phyloP scores from a whole-genome alignment of 2,329 filamentous ascomycete species.

The Chaetoscypha palmicola region DNA sequence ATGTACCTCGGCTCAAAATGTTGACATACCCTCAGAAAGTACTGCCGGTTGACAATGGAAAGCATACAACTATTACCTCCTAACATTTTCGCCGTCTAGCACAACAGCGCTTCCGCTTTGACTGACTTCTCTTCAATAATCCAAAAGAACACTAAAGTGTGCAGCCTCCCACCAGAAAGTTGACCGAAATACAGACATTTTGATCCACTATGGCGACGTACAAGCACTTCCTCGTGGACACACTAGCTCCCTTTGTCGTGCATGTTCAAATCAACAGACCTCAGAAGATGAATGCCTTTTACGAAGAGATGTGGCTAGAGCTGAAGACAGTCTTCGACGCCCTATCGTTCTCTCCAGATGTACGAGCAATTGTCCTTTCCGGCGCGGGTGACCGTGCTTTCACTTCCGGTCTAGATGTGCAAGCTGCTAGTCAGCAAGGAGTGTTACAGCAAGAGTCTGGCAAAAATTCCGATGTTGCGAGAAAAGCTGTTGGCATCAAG shows the following conservation, averaged over 20 bases:
- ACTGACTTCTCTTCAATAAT: too few relatives aligned
- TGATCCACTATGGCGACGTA: slow-evolving; percentile 19
- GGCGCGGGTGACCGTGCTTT: slow-evolving; percentile 80
- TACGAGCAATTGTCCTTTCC: slow-evolving; percentile 72
- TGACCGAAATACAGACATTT: too few relatives aligned
- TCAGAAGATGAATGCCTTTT: slow-evolving; percentile 81
- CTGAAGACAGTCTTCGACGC: slow-evolving; percentile 63
- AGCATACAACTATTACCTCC: too few relatives aligned
- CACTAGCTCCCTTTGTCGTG: slow-evolving; percentile 66
- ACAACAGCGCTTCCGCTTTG: too few relatives aligned
- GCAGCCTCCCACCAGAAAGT: too few relatives aligned
- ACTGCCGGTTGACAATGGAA: too few relatives aligned
- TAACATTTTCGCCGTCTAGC: too few relatives aligned
- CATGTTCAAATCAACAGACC: slow-evolving; percentile 89
- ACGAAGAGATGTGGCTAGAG: slow-evolving; percentile 79
- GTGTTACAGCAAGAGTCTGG: slow-evolving; percentile 33
- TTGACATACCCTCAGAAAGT: too few relatives aligned
- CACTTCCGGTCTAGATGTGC: slow-evolving; percentile 77
- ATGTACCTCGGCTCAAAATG: too few relatives aligned
- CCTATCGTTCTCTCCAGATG: slow-evolving; percentile 63
- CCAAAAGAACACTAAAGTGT: too few relatives aligned
- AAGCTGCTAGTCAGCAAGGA: slow-evolving; percentile 53
- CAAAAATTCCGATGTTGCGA: slow-evolving; percentile 48
- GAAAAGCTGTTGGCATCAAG: slow-evolving; percentile 55
- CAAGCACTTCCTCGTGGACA: slow-evolving; percentile 51